Base-by-base conservation (phyloP, 2,329 filamentous ascomycete species). In the Sporothrix curviconia region DNA sequence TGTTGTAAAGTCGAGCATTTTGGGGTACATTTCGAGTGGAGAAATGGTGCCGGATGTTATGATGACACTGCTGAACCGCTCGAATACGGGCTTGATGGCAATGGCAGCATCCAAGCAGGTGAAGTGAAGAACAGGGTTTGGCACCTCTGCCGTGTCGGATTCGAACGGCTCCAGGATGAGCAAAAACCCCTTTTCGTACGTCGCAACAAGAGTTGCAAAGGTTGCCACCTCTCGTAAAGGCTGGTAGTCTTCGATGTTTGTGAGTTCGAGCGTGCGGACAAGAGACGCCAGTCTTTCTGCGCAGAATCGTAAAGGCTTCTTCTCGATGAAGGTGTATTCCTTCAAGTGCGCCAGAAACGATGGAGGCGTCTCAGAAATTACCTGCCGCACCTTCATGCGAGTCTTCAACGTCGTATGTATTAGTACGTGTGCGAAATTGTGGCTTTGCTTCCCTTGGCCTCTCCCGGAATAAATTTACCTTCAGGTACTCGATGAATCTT, bases 1-100 rank as follows among this genome's bases (percentile, higher is more conserved):
- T 1, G 92, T 90, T 9, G 81, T 80, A 73, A 99, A 99, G 55
- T 90, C 88, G 25, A 99, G 84, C 92, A 99, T 99, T 68, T 96
- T 96, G 0, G 94, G 95, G 67, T 99, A 99, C 88, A 99, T 99
- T 69, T 99, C 95, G 3, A 99, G 75, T 0, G 94, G 94, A 1
- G 94, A 97, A 60, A 99, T 90, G 1, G 94, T 99, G 62, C 94
- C 94, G 0, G 94, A 97, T 0, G 94, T 99, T 69, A 99, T 97
- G 68, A 99, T 95, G 63, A 99, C 94, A 1, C 94, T 97, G 71
- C 90, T 92, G 71, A 99, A 99, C 53, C 94, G 86, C 59, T 99
- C 92, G 67, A 99, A 96, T 5, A 99, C 92, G 0, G 94, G 94
- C 62, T 94, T 95, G 67, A 99, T 99, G 42, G 95, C 94, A 63